A percentile compares a stretch with the other conserved stretches of the same genome.
Conservation (phyloP, 768 basidiomycete genomes). For the Gloeophyllum trabeum region DNA sequence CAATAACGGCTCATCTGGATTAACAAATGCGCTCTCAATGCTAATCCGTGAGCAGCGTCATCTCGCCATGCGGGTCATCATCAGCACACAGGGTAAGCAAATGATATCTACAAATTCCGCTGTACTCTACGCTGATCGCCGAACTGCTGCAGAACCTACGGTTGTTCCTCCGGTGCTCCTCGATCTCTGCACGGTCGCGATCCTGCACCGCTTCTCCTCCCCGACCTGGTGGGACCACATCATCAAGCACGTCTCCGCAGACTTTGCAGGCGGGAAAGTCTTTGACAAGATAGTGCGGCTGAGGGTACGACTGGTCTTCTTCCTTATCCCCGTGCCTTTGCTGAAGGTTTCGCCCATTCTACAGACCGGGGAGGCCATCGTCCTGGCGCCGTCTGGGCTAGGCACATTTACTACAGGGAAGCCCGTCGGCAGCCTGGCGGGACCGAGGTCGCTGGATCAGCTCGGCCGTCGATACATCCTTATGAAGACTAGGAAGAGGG, state of each 20-base stretch:
- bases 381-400: slow-evolving; percentile 56
- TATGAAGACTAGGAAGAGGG: slow-evolving; percentile 47
- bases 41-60: slow-evolving; percentile 64
- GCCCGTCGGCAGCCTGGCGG: slow-evolving; percentile 3
- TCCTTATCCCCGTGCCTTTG: slow-evolving; percentile 1
- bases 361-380: slow-evolving; percentile 63
- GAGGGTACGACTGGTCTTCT: slow-evolving; percentile 28
- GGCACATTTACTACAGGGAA: slow-evolving; percentile 23
- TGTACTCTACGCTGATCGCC: slow-evolving; percentile 1
- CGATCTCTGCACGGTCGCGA: slow-evolving; percentile 51
- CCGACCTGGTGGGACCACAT: slow-evolving; percentile 69
- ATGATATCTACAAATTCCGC: not conserved
- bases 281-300: slow-evolving; percentile 58
- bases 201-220: slow-evolving; percentile 66
- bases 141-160: slow-evolving; percentile 39
- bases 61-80: slow-evolving; percentile 58
- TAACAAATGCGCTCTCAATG: slow-evolving; percentile 48
- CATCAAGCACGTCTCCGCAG: slow-evolving; percentile 53
- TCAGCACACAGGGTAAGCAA: slow-evolving; percentile 57
- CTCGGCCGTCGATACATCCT: slow-evolving; percentile 50
- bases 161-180: slow-evolving; percentile 58
- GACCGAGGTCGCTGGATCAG: slow-evolving; percentile 21
- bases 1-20: slow-evolving; percentile 31
- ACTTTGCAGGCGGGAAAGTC: slow-evolving; percentile 44
- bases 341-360: slow-evolving; percentile 1